Percentiles rank a stretch among this genome's conserved stretches.
Conservation (phyloP, 1,284 basidiomycete genomes). For the Melampsora allii-populina region DNA sequence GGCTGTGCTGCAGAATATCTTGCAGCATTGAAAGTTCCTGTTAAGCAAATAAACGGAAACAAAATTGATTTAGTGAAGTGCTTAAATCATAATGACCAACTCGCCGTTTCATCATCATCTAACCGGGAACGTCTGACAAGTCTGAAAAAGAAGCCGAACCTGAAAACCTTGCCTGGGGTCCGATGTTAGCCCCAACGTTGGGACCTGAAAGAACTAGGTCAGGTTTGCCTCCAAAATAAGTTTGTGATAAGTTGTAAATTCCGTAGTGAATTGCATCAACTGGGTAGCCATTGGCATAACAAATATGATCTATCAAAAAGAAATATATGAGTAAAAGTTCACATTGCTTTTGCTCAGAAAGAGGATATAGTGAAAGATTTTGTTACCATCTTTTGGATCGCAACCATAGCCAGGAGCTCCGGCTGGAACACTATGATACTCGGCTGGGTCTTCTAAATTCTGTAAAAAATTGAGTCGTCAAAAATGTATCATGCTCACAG, state of each 20-base stretch:
- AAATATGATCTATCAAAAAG: background rate
- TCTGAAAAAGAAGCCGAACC: background rate
- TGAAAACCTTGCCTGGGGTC: background rate
- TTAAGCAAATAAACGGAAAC: background rate
- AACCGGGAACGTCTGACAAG: too few species aligned
- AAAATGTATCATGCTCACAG: too few species aligned
- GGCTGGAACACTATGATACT: background rate
- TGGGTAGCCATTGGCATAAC: constrained; percentile 1
- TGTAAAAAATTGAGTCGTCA: too few species aligned
- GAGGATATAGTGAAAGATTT: background rate
- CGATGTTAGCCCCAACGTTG: background rate
- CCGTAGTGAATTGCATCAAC: constrained; percentile 2
- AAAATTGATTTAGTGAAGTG: too few species aligned
- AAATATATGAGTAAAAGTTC: background rate
- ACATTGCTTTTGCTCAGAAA: background rate
- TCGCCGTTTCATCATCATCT: too few species aligned
- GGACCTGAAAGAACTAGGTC: background rate
- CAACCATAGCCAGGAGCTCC: background rate
- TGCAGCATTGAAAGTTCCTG: background rate
- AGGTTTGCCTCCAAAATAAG: background rate
- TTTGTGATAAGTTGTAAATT: background rate
- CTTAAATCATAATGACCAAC: too few species aligned
- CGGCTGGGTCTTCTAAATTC: background rate
- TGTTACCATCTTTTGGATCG: background rate
- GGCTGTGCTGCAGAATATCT: background rate